Base-by-base conservation (phyloP, 768 basidiomycete genomes). In the Collybia sordida region DNA sequence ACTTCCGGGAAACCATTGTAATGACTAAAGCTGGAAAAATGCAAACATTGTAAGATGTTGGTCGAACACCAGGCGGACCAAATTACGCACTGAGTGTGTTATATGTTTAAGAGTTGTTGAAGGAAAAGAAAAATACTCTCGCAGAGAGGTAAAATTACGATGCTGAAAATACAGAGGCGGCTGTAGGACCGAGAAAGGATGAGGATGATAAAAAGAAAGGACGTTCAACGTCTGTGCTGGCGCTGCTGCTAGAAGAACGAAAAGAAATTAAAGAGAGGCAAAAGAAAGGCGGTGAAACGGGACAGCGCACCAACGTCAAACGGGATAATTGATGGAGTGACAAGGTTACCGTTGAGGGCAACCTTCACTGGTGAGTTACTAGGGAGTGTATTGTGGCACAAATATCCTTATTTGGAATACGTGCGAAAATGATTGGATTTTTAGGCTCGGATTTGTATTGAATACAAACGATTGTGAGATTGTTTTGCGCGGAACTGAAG, bases 161-260 rank as follows among this genome's bases (percentile, higher is more conserved):
- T 45, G 50, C 36, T 59, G 64, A 66, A 68, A 59, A 60, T 63
- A 68, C 64, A 71, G 65, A 71, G 72, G 67, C 54, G 67, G 67
- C 68, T 71, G 64, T 65, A 74, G 73, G 67, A 69, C 74, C 74
- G 60, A 65, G 50, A 55, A 50, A 55, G 60, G 60, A 51, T 59
- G 64, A 72, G 69, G 59, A 57, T 59, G 59, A 64, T 63, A 65
- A 64, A 69, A 62, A 62, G 63, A 63, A 69, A 72, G 66, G 83
- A 82, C 85, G 86, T 64, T 87, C 86, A 81, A 88, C 86, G 86
- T 72, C 85, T 72, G 65, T 58, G 66, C 67, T 75, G 68, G 77
- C 72, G 72, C 81, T 74, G 65, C 71, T 72, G 62, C 61, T 63
- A 67, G 64, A 56, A 53, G 67, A 64, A 60, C 65, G 63, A 58